phyloP scores from a whole-genome alignment of 1,284 basidiomycete species.

The Tilletia horrida region DNA sequence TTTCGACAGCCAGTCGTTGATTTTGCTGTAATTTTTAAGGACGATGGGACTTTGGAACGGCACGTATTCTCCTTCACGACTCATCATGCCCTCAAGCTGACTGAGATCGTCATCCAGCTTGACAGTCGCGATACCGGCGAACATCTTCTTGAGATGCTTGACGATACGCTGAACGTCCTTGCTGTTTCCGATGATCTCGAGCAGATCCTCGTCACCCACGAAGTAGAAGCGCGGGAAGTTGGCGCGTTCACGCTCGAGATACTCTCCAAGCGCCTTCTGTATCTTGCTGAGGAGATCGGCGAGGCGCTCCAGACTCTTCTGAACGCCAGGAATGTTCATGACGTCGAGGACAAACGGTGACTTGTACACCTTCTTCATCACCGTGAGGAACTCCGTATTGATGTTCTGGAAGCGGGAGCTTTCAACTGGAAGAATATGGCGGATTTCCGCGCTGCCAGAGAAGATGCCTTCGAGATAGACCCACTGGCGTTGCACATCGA shows the following conservation, averaged over 20 bases:
- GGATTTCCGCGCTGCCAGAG: constrained; percentile 82
- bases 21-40: constrained; percentile 89
- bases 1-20: constrained; percentile 95
- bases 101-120: constrained; percentile 66
- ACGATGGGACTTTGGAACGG: constrained; percentile 76
- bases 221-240: constrained; percentile 98
- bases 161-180: constrained; percentile 95
- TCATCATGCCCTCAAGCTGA: constrained; percentile 38
- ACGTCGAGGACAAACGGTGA: constrained; percentile 96
- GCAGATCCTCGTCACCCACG: constrained; percentile 95
- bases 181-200: constrained; percentile 99
- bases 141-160: constrained; percentile 99
- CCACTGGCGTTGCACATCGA: constrained; percentile 99
- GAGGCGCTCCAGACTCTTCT: constrained; percentile 93
- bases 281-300: constrained; percentile 96
- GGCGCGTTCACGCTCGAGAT: constrained; percentile 89
- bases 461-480: constrained; percentile 99
- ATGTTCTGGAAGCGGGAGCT: constrained; percentile 96
- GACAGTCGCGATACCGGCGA: constrained; percentile 90
- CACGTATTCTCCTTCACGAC: constrained; percentile 86
- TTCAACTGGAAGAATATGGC: constrained; percentile 91
- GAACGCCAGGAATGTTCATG: constrained; percentile 89
- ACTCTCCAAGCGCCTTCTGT: constrained; percentile 98
- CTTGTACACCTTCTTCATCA: constrained; percentile 99
- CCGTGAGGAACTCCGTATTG: constrained; percentile 93